Evolutionary conservation across 2,329 filamentous ascomycete species (phyloP).

Genomic region (Aspergillus phoenicis): DNA sequence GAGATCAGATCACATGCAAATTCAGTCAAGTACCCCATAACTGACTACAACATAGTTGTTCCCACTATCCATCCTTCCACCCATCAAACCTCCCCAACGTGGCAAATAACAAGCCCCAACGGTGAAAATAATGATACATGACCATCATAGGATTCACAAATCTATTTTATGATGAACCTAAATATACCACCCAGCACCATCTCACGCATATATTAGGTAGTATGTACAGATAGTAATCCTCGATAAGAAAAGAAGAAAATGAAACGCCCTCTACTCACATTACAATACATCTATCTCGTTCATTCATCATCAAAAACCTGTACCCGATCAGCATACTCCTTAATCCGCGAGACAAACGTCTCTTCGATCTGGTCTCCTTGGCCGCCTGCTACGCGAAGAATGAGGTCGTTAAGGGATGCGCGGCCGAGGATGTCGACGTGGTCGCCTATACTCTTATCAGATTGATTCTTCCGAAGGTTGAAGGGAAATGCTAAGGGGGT

Average conservation of each 20-base stretch:
- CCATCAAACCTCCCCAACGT: too few relatives aligned
- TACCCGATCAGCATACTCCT: constrained; percentile 78
- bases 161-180: too few relatives aligned
- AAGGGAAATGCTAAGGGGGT: not conserved
- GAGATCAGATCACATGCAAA: too few relatives aligned
- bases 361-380: constrained; percentile 78
- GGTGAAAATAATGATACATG: too few relatives aligned
- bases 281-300: constrained; percentile 8
- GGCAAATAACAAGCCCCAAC: too few relatives aligned
- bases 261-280: not conserved
- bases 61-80: too few relatives aligned
- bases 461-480: not conserved
- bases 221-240: not conserved
- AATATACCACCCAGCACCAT: too few relatives aligned
- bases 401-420: constrained; percentile 84
- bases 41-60: too few relatives aligned
- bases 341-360: constrained; percentile 77
- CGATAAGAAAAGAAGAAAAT: not conserved
- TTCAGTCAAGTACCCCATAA: too few relatives aligned
- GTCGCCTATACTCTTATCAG: constrained; percentile 63
- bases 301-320: constrained; percentile 72
- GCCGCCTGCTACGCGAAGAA: constrained; percentile 83
- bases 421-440: constrained; percentile 95
- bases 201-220: not conserved
- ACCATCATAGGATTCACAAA: too few relatives aligned